These are phyloP conservation scores for Magnolia kwangsiensis DNA, from an alignment of 164 flowering plant species.

Conservation along the genomic window DNA sequence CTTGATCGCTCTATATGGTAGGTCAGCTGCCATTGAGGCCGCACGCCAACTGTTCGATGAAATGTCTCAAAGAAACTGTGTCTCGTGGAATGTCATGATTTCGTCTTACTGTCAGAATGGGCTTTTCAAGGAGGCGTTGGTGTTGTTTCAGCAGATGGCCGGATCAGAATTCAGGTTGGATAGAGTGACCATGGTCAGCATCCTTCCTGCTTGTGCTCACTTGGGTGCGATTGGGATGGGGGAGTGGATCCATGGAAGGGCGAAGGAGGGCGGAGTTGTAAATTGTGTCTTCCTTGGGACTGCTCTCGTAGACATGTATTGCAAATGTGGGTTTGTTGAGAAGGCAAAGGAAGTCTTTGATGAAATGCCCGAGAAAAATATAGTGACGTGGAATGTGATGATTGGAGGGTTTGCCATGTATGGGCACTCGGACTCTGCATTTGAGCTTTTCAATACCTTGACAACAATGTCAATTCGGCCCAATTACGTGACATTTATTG, in stretches of 20 bases:
- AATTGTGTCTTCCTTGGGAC: constrained; percentile 10
- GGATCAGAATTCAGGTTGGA: background rate
- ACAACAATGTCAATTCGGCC: background rate
- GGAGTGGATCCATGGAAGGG: constrained; percentile 9
- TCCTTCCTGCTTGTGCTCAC: constrained; percentile 12
- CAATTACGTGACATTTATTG: constrained; percentile 4
- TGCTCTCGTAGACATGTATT: constrained; percentile 13
- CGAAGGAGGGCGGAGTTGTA: background rate
- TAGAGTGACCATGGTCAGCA: constrained; percentile 7
- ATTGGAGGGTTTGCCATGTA: constrained; percentile 9
- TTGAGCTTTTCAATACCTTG: constrained; percentile 1
- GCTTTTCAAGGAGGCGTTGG: constrained; percentile 5
- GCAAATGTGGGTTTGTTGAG: constrained; percentile 6
- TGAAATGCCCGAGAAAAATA: background rate
- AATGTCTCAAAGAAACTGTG: constrained; percentile 6
- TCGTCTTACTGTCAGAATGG: constrained; percentile 5
- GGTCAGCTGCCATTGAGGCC: background rate
- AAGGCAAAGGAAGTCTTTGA: background rate
- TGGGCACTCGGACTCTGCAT: background rate
- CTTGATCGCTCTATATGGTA: background rate
- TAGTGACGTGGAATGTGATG: constrained; percentile 11
- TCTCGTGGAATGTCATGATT: constrained; percentile 12
- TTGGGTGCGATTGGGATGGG: constrained; percentile 7
- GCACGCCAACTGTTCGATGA: constrained; percentile 6
- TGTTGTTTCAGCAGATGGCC: constrained; percentile 4